Percentiles rank a stretch among this genome's conserved stretches.
phyloP scores from a whole-genome alignment of 306 rosid genomes.

The Ormosia emarginata region DNA sequence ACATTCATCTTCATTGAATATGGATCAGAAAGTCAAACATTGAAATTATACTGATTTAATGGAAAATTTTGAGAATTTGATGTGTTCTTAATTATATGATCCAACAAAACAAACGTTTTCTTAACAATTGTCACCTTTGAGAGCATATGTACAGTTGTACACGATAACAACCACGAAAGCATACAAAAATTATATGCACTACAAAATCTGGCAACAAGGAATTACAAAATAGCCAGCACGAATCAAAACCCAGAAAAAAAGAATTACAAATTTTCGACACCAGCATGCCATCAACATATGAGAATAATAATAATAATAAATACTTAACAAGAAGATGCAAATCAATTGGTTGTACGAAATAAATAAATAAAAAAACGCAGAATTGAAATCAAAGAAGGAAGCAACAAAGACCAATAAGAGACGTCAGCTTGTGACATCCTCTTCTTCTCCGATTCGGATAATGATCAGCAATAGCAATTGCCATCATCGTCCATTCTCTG shows the following conservation, averaged over 20 bases:
- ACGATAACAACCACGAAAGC: background rate
- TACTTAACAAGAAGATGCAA: background rate
- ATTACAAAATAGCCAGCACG: background rate
- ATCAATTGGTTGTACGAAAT: background rate
- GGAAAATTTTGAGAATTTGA: background rate
- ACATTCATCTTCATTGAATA: background rate
- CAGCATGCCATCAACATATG: background rate
- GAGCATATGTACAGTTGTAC: background rate
- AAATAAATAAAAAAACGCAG: background rate
- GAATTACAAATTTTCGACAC: background rate
- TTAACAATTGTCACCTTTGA: background rate
- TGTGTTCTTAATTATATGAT: background rate
- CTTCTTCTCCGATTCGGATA: background rate
- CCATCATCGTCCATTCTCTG: constrained; percentile 28
- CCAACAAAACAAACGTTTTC: background rate
- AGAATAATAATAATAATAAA: background rate
- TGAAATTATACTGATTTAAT: background rate
- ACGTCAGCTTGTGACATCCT: constrained; percentile 58
- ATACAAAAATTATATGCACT: background rate
- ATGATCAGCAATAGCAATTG: constrained; percentile 2
- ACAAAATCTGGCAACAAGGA: background rate
- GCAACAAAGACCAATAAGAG: constrained; percentile 38
- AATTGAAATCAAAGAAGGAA: background rate
- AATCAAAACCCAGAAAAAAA: constrained; percentile 1
- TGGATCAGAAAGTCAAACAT: background rate